These are phyloP conservation scores for Tricladium varicosporioides DNA, from an alignment of 2,329 filamentous ascomycete species.

Conservation along the genomic window DNA sequence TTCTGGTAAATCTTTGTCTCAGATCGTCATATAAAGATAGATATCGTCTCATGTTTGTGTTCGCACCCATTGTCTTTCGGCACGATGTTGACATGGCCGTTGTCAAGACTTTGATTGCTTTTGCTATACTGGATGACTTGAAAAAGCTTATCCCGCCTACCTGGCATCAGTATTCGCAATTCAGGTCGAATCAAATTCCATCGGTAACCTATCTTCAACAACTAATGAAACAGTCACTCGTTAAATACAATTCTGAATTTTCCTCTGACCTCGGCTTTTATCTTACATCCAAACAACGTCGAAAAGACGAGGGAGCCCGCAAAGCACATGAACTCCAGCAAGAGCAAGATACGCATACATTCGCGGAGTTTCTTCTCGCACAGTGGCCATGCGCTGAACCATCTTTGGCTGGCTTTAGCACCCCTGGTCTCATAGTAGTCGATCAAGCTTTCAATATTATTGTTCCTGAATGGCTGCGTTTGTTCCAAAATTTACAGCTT, in stretches of 20 bases:
- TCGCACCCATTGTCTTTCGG: slow-evolving; percentile 44
- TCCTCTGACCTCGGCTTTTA: background rate
- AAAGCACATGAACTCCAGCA: slow-evolving; percentile 32
- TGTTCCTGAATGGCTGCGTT: slow-evolving; percentile 45
- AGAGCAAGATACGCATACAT: slow-evolving; percentile 34
- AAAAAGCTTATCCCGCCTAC: slow-evolving; percentile 38
- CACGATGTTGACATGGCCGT: slow-evolving; percentile 38
- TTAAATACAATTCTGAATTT: slow-evolving; percentile 31
- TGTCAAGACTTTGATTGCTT: slow-evolving; percentile 45
- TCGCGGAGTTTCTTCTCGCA: slow-evolving; percentile 42
- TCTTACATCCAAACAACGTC: slow-evolving; percentile 13
- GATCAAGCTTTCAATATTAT: slow-evolving; percentile 40
- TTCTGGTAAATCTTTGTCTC: slow-evolving; percentile 40
- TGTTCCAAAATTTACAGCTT: slow-evolving; percentile 48
- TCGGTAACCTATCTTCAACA: slow-evolving; percentile 33
- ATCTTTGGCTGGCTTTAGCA: slow-evolving; percentile 29
- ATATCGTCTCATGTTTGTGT: slow-evolving; percentile 44
- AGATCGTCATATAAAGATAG: slow-evolving; percentile 27
- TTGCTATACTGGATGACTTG: slow-evolving; percentile 40
- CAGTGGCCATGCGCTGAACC: slow-evolving; percentile 46
- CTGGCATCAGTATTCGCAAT: slow-evolving; percentile 36
- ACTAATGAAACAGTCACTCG: slow-evolving; percentile 34
- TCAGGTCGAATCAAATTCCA: slow-evolving; percentile 36
- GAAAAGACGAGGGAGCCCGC: slow-evolving; percentile 26
- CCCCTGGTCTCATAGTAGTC: slow-evolving; percentile 37